Evolutionary conservation across 106 monocot species (phyloP).

Genomic region (Alisma plantagoaquatica): DNA sequence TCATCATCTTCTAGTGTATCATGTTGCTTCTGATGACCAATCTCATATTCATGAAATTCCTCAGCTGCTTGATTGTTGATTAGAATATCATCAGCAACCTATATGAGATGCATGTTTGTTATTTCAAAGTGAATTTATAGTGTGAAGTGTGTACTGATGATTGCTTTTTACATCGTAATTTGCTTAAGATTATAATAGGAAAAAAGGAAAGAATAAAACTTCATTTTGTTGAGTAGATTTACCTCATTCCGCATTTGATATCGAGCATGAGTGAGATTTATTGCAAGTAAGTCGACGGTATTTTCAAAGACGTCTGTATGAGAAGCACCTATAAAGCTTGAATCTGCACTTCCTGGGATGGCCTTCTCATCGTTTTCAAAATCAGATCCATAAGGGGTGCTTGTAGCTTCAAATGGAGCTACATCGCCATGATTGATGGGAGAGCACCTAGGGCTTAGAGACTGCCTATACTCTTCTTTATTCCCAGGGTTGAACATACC

Average conservation of each 20-base stretch:
- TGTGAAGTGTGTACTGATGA: too few species aligned
- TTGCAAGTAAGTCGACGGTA: slow-evolving; percentile 29
- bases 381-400: slow-evolving; percentile 25
- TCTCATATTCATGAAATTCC: slow-evolving; percentile 43
- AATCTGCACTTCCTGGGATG: slow-evolving; percentile 64
- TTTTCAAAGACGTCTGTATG: slow-evolving; percentile 54
- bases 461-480: slow-evolving; percentile 11
- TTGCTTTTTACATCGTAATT: too few species aligned
- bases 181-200: slow-evolving; percentile 1
- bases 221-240: not conserved
- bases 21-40: slow-evolving; percentile 10
- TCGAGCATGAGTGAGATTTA: slow-evolving; percentile 27
- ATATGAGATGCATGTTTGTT: not conserved
- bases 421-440: slow-evolving; percentile 30
- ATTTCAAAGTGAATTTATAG: not conserved
- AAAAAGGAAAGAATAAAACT: not conserved
- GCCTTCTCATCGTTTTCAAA: slow-evolving; percentile 49
- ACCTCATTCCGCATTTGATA: slow-evolving; percentile 38
- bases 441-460: slow-evolving; percentile 55
- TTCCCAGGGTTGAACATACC: slow-evolving; percentile 10
- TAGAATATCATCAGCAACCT: slow-evolving; percentile 49
- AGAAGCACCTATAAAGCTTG: slow-evolving; percentile 77
- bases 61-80: slow-evolving; percentile 47
- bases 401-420: slow-evolving; percentile 4
- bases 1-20: slow-evolving; percentile 23